Conservation (phyloP, 1,284 basidiomycete species). For the Malassezia sp. region DNA sequence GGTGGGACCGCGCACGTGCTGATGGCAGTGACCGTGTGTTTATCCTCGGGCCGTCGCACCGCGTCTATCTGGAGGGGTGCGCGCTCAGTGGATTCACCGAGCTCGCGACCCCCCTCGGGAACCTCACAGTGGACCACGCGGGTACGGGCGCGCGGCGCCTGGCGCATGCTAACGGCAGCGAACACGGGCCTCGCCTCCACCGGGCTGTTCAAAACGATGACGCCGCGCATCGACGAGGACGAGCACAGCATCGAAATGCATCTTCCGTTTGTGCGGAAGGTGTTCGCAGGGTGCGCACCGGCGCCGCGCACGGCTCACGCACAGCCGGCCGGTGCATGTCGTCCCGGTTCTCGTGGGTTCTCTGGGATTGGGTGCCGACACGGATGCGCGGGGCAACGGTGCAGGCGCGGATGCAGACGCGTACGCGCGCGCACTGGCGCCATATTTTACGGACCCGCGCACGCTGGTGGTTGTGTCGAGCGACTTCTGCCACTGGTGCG, state of each 20-base stretch:
- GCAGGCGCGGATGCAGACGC: conserved; percentile 49
- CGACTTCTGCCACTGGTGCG: conserved; percentile 98
- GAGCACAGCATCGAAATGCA: conserved; percentile 99
- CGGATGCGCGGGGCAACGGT: no score
- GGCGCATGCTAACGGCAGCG: conserved; percentile 49
- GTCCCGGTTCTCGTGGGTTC: conserved; percentile 86
- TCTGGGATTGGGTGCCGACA: conserved; percentile 57
- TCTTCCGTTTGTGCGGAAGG: conserved; percentile 76
- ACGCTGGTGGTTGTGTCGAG: conserved; percentile 84
- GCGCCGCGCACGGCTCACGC: neutral
- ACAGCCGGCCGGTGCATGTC: conserved; percentile 62
- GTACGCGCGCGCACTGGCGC: conserved; percentile 64
- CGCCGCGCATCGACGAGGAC: conserved; percentile 63
- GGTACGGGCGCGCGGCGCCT: no score
- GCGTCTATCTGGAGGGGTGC: conserved; percentile 74
- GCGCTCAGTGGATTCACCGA: conserved; percentile 64
- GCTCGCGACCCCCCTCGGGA: conserved; percentile 79
- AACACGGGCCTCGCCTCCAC: conserved; percentile 60
- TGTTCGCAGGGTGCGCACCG: conserved; percentile 66
- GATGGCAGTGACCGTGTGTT: conserved; percentile 69
- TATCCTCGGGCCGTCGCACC: conserved; percentile 89
- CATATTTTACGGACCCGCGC: conserved; percentile 62
- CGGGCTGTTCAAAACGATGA: conserved; percentile 63
- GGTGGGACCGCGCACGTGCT: conserved; percentile 38
- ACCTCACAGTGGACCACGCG: conserved; percentile 63